Evolutionary conservation across 2,329 filamentous ascomycete species (phyloP).

Genomic region (Scedosporium dehoogii): DNA sequence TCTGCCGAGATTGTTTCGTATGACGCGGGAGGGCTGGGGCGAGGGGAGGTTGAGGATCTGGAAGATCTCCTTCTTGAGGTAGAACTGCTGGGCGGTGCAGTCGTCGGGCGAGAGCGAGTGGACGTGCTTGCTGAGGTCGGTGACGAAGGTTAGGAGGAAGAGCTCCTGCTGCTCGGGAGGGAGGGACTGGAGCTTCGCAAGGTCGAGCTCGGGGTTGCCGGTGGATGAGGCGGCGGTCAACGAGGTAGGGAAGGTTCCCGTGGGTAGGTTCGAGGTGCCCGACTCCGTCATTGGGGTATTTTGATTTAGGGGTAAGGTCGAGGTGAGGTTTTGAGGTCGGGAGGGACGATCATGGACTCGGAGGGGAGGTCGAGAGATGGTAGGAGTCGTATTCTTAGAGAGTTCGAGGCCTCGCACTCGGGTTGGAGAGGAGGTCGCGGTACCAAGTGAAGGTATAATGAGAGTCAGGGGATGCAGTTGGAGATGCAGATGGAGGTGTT

Average conservation of each 20-base stretch:
- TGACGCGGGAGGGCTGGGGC: constrained; percentile 76
- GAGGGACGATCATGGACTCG: neutral
- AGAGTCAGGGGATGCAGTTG: neutral
- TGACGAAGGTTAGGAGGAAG: constrained; percentile 81
- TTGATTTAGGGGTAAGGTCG: constrained; percentile 7
- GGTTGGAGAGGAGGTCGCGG: neutral
- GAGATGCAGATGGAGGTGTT: neutral
- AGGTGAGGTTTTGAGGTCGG: neutral
- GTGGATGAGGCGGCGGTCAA: constrained; percentile 23
- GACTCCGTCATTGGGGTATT: constrained; percentile 20
- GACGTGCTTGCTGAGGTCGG: constrained; percentile 73
- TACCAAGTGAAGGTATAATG: neutral
- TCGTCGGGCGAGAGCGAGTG: constrained; percentile 63
- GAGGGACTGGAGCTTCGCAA: constrained; percentile 78
- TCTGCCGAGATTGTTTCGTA: constrained; percentile 79
- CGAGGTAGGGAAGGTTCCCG: constrained; percentile 11
- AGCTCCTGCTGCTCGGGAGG: constrained; percentile 93
- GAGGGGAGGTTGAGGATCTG: constrained; percentile 78
- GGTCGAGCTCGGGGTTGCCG: constrained; percentile 70
- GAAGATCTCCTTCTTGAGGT: constrained; percentile 88
- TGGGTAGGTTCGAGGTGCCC: constrained; percentile 29
- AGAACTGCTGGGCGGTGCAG: constrained; percentile 79
- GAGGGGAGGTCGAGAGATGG: neutral
- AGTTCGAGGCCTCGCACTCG: neutral
- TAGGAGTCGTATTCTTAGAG: neutral